Evolutionary conservation across 495 filamentous ascomycete genomes (phyloP).

Genomic region (Xylaria venustula): DNA sequence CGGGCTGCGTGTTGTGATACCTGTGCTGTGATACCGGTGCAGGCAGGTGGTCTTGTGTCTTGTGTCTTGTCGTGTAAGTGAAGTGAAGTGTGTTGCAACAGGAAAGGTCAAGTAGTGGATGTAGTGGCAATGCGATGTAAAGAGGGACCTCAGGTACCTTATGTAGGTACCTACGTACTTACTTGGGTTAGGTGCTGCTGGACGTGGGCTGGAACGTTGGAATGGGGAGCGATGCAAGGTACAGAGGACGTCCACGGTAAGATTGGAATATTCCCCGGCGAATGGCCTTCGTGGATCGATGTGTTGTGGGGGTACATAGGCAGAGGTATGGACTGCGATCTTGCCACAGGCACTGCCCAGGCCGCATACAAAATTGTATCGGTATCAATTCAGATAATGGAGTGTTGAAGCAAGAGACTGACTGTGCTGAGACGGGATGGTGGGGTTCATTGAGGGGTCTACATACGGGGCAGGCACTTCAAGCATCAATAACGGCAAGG

Average conservation of each 20-base stretch:
- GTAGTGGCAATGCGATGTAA: no score
- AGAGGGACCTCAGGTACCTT: no score
- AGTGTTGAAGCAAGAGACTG: neutral
- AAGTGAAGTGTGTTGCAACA: no score
- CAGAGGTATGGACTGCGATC: neutral
- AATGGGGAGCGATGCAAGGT: slow-evolving; percentile 2
- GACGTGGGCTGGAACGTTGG: neutral
- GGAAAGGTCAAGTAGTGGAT: no score
- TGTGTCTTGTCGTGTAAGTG: no score
- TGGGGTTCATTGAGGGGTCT: slow-evolving; percentile 9
- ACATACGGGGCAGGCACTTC: neutral
- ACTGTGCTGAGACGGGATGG: neutral
- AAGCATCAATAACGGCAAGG: neutral
- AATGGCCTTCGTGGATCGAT: neutral
- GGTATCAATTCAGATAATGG: no score
- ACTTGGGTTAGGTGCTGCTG: neutral
- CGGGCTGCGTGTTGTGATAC: neutral
- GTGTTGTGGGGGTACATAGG: neutral
- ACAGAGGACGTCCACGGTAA: neutral
- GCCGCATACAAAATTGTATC: no score
- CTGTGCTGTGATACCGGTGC: no score
- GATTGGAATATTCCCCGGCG: neutral
- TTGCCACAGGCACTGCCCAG: no score
- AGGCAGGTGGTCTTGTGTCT: no score
- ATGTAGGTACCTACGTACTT: no score